Evolutionary conservation across 257 asterid species (phyloP).

Genomic region (Solanum chilense): DNA sequence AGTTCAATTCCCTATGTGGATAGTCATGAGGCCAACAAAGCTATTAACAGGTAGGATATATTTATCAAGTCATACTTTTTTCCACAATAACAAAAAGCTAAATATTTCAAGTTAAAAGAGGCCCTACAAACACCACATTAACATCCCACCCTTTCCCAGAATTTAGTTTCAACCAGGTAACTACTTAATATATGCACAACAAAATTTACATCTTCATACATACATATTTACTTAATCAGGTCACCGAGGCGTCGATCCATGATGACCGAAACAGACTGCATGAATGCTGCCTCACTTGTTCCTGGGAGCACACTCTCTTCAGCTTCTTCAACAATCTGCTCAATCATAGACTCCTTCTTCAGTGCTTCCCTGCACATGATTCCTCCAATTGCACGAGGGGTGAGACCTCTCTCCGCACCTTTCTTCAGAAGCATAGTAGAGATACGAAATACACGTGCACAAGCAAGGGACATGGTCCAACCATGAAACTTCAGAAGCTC

Average conservation of each 20-base stretch:
- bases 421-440: constrained; percentile 73
- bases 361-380: constrained; percentile 59
- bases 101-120: neutral
- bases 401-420: constrained; percentile 56
- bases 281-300: constrained; percentile 44
- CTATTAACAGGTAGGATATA: neutral
- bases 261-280: constrained; percentile 32
- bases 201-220: neutral
- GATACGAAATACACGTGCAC: constrained; percentile 46
- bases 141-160: neutral
- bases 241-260: constrained; percentile 47
- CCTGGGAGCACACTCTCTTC: constrained; percentile 42
- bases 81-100: neutral
- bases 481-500: constrained; percentile 48
- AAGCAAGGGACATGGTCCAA: constrained; percentile 40
- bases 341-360: constrained; percentile 42
- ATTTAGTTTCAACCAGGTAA: neutral
- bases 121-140: neutral
- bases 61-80: neutral
- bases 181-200: neutral
- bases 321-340: constrained; percentile 53
- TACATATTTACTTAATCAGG: neutral
- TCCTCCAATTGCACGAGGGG: constrained; percentile 55
- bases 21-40: neutral
- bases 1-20: neutral